These are phyloP conservation scores for Allium fistulosum DNA, from an alignment of 106 monocot species.

Conservation along the genomic window DNA sequence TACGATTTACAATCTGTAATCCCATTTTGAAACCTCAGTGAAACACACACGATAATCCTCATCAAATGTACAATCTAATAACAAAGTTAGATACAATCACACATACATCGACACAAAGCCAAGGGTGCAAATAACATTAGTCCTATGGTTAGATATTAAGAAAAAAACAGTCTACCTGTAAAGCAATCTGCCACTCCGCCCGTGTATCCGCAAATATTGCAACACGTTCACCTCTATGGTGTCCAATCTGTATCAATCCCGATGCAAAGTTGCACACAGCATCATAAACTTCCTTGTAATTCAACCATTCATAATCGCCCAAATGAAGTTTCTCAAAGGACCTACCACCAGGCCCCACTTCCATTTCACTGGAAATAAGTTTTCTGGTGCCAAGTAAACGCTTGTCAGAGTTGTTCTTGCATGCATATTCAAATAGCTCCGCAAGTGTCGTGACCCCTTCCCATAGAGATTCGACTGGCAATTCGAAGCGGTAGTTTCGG, in stretches of 20 bases:
- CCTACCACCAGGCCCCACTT: slow-evolving; percentile 60
- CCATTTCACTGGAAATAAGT: slow-evolving; percentile 60
- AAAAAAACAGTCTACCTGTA: slow-evolving; percentile 43
- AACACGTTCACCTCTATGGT: slow-evolving; percentile 57
- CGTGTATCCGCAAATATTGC: slow-evolving; percentile 95
- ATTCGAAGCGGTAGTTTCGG: slow-evolving; percentile 56
- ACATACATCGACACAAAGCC: too few species aligned
- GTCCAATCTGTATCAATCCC: slow-evolving; percentile 71
- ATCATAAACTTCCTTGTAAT: slow-evolving; percentile 51
- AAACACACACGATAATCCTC: too few species aligned
- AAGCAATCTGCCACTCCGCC: slow-evolving; percentile 83
- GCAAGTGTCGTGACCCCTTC: slow-evolving; percentile 75
- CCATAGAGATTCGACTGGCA: slow-evolving; percentile 65
- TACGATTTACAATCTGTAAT: too few species aligned
- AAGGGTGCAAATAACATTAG: too few species aligned
- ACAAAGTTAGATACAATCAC: too few species aligned
- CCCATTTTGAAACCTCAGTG: too few species aligned
- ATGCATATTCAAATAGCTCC: slow-evolving; percentile 77
- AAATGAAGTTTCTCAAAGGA: slow-evolving; percentile 95
- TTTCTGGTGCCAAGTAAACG: slow-evolving; percentile 64
- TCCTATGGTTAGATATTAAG: too few species aligned
- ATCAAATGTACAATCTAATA: too few species aligned
- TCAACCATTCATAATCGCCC: slow-evolving; percentile 79
- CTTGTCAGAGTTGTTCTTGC: slow-evolving; percentile 44
- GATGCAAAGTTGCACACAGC: slow-evolving; percentile 68